phyloP scores from a whole-genome alignment of 2,329 filamentous ascomycete genomes.

The Coniochaeta pulveracea region DNA sequence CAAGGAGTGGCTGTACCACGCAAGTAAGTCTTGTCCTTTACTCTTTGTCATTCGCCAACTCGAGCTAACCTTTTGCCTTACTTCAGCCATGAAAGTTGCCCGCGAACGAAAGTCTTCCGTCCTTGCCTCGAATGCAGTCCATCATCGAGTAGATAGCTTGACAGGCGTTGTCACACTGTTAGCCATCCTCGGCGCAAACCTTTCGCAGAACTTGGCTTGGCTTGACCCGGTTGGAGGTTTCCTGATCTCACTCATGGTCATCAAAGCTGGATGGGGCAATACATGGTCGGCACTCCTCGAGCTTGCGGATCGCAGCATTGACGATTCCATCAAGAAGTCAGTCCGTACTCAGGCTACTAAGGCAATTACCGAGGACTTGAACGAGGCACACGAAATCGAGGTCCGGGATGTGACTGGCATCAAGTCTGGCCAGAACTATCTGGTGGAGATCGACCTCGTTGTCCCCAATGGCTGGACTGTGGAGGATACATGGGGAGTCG shows the following conservation, averaged over 20 bases:
- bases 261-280: slow-evolving; percentile 81
- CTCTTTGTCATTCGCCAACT: neutral
- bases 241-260: slow-evolving; percentile 85
- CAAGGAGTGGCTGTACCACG: slow-evolving; percentile 95
- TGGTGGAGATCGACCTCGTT: slow-evolving; percentile 79
- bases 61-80: slow-evolving; percentile 14
- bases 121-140: slow-evolving; percentile 88
- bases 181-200: slow-evolving; percentile 81
- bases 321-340: slow-evolving; percentile 67
- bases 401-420: slow-evolving; percentile 74
- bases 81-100: slow-evolving; percentile 83
- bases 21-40: slow-evolving; percentile 57
- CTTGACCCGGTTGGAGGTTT: slow-evolving; percentile 89
- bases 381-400: slow-evolving; percentile 48
- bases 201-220: slow-evolving; percentile 78
- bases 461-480: slow-evolving; percentile 71
- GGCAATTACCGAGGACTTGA: slow-evolving; percentile 34
- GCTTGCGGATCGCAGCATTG: slow-evolving; percentile 81
- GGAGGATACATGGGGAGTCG: slow-evolving; percentile 55
- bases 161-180: slow-evolving; percentile 88
- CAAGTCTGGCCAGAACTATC: slow-evolving; percentile 93
- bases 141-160: slow-evolving; percentile 91
- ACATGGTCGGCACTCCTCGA: slow-evolving; percentile 74
- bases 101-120: slow-evolving; percentile 91
- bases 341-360: slow-evolving; percentile 55